A percentile compares a stretch with the other conserved stretches of the same genome.
Conservation (phyloP, 2,329 filamentous ascomycete species). For the Bipolaris oryzae region DNA sequence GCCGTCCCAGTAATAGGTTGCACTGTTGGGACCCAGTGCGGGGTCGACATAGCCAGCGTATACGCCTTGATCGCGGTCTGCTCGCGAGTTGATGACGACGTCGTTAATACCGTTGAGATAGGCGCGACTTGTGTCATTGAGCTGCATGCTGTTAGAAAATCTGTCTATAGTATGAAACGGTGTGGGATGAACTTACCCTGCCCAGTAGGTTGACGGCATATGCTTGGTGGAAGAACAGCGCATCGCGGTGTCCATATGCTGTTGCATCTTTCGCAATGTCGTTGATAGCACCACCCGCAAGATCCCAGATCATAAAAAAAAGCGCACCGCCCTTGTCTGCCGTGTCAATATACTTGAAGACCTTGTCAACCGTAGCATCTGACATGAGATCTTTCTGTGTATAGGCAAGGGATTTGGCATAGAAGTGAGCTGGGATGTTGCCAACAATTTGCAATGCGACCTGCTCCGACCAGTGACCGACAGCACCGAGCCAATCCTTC, state of each 20-base stretch:
- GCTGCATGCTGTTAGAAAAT: neutral
- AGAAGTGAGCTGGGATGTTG: conserved; percentile 41
- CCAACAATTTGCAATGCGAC: conserved; percentile 38
- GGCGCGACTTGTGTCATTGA: conserved; percentile 44
- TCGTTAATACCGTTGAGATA: conserved; percentile 53
- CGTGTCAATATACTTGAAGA: conserved; percentile 42
- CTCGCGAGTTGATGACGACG: conserved; percentile 39
- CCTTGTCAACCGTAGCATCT: conserved; percentile 36
- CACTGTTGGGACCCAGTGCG: conserved; percentile 51
- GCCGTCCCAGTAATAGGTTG: conserved; percentile 55
- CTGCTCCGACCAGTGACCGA: conserved; percentile 44
- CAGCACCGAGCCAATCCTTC: conserved; percentile 43
- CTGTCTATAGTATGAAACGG: neutral
- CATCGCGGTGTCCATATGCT: conserved; percentile 42
- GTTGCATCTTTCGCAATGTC: conserved; percentile 41
- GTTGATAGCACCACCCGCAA: conserved; percentile 43
- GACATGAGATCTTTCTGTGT: conserved; percentile 40
- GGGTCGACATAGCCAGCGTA: conserved; percentile 62
- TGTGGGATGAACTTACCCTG: conserved; percentile 5
- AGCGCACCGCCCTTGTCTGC: conserved; percentile 41
- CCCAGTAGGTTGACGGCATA: conserved; percentile 48
- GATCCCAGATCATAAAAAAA: conserved; percentile 46
- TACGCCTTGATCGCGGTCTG: conserved; percentile 49
- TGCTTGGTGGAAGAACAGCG: conserved; percentile 44
- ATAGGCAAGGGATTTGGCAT: conserved; percentile 45